These are phyloP conservation scores for Auricularia auricula-judae DNA, from an alignment of 768 basidiomycete species.

Conservation along the genomic window DNA sequence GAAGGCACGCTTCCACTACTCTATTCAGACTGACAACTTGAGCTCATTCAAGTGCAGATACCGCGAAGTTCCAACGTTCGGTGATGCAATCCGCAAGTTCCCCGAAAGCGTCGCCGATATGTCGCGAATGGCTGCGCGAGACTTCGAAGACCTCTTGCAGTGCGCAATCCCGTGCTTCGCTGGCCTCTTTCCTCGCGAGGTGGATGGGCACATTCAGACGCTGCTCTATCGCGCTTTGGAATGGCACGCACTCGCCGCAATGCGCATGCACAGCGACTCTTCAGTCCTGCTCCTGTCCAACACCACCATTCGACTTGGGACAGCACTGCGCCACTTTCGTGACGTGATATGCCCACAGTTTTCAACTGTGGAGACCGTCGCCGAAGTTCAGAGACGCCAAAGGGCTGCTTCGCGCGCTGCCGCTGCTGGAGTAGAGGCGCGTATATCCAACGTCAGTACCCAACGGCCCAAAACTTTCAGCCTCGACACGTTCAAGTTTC, in stretches of 20 bases:
- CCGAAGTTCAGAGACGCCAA: conserved; percentile 17
- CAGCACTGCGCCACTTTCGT: conserved; percentile 13
- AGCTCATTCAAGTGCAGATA: neutral
- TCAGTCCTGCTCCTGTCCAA: conserved; percentile 12
- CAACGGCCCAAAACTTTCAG: conserved; percentile 15
- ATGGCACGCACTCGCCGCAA: conserved; percentile 7
- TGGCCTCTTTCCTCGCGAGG: conserved; percentile 20
- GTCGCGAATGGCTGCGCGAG: conserved; percentile 3
- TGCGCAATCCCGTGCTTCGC: conserved; percentile 24
- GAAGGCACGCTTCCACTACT: neutral
- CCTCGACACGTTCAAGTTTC: conserved; percentile 22
- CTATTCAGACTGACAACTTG: neutral
- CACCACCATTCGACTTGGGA: conserved; percentile 13
- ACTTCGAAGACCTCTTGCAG: conserved; percentile 6
- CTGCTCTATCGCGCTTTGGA: neutral
- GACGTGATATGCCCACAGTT: conserved; percentile 12
- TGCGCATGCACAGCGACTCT: conserved; percentile 5
- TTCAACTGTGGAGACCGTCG: conserved; percentile 20
- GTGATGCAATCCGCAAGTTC: conserved; percentile 5
- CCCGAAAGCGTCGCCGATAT: conserved; percentile 1
- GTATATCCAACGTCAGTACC: conserved; percentile 8
- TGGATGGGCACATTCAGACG: conserved; percentile 10
- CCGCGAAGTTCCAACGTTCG: conserved; percentile 3
- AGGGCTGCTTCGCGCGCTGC: conserved; percentile 3
- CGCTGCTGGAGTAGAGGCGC: neutral